Evolutionary conservation across 73 alveolate species (phyloP), one percentile per base, ranked within the genome.

Genomic region (Symbiodinium pilosum): DNA sequence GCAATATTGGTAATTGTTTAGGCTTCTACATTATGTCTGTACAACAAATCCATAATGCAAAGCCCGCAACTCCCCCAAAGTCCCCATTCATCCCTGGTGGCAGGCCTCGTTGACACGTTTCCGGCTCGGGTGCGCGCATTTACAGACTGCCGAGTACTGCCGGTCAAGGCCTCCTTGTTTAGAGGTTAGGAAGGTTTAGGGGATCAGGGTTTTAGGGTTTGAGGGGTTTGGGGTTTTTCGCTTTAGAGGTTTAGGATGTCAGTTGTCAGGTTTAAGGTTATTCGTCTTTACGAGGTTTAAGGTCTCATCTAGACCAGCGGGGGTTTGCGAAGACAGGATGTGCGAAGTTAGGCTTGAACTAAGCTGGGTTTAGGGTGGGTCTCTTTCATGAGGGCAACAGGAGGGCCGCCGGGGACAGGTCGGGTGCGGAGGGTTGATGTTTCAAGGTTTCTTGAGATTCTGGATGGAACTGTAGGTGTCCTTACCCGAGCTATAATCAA

Each of bases 61-160:
- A 1, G 21, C n/a, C n/a, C 69, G 12, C 69, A 20, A 1, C 1
- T 18, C 69, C 14, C 69, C 69, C 69, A 28, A 52, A 52, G 1
- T 28, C 69, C 69, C 69, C 2, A 52, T 52, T 20, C 69, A 1
- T 64, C 41, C 59, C 59, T 47, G 59, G 59, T 47, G 77, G 85
- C 6, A 71, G 85, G 85, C 47, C 85, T 71, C 4, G 44, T 34
- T 24, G 85, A 71, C 85, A n/a, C 85, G 11, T 34, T n/a, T 36
- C 85, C 85, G 43, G 85, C 85, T n/a, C 41, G 44, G 44, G 85
- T 71, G 41, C 85, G 85, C 85, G 85, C 85, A 8, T 24, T 43
- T 28, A 36, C 43, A 28, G 85, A 71, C 85, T 34, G 85, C 85
- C 41, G 85, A 28, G 85, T 71, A 43, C 85, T 71, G 21, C 41